Conservation (phyloP, 805 yeast genomes). For the Saccharomycopsis babjevae region DNA sequence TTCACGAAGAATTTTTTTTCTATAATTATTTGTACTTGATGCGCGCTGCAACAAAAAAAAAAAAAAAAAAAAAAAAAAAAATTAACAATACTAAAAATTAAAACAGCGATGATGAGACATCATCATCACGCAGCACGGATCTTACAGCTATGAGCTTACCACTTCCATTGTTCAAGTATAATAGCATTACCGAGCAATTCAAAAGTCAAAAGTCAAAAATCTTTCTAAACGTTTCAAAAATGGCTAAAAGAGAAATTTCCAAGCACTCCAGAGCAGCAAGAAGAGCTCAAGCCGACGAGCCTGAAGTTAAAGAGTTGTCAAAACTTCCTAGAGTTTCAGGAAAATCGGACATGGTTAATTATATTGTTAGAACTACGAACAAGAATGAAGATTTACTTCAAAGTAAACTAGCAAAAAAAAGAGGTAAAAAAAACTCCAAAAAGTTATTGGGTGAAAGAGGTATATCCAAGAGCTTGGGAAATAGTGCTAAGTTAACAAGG, state of each 20-base stretch:
- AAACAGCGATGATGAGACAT: too few relatives aligned
- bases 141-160: too few relatives aligned
- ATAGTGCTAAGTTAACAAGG: constrained; percentile 4
- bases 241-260: constrained; percentile 16
- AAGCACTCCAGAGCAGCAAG: constrained; percentile 19
- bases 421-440: background rate
- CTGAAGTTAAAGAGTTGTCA: constrained; percentile 16
- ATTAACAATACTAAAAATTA: too few relatives aligned
- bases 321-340: constrained; percentile 15
- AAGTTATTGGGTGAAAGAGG: background rate
- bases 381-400: constrained; percentile 15
- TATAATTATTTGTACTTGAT: too few relatives aligned
- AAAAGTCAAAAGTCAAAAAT: background rate
- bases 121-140: too few relatives aligned
- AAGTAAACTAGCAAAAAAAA: constrained; percentile 12
- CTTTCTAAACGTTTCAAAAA: background rate
- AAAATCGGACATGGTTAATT: constrained; percentile 15
- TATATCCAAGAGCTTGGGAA: background rate
- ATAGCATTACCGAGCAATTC: background rate
- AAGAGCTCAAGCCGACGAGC: constrained; percentile 13
- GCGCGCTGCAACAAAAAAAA: too few relatives aligned
- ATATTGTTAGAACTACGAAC: constrained; percentile 16
- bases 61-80: too few relatives aligned
- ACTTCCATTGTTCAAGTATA: too few relatives aligned
- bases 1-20: too few relatives aligned